phyloP scores from a whole-genome alignment of 2,329 filamentous ascomycete species.

The Blastomyces parvus region DNA sequence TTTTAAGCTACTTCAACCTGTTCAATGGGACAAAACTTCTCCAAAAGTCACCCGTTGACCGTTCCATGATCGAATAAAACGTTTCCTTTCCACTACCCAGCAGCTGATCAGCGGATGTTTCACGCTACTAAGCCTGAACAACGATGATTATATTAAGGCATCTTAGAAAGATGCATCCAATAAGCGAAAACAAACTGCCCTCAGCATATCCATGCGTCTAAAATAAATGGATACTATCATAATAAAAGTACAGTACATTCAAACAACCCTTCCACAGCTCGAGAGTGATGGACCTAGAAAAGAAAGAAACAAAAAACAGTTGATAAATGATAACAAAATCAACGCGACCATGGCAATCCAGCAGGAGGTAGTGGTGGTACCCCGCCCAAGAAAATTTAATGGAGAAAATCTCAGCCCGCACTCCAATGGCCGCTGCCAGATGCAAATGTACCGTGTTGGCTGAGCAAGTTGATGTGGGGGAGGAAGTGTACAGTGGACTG shows the following conservation, averaged over 20 bases:
- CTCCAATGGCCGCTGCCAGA: neutral
- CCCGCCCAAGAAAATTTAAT: neutral
- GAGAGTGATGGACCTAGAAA: neutral
- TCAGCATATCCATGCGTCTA: neutral
- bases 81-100: neutral
- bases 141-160: neutral
- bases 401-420: neutral
- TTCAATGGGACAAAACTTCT: too few relatives aligned
- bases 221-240: neutral
- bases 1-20: too few relatives aligned
- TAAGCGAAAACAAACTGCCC: neutral
- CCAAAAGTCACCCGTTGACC: too few relatives aligned
- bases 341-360: neutral
- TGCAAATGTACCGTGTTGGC: neutral
- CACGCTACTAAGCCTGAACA: neutral
- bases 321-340: neutral
- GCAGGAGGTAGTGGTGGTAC: neutral
- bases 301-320: neutral
- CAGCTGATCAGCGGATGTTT: neutral
- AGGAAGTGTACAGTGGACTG: neutral
- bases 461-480: neutral
- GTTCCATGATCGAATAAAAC: neutral
- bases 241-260: neutral
- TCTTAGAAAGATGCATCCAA: too few relatives aligned
- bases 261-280: neutral